These are phyloP conservation scores for Aspergillus proliferans DNA, from an alignment of 2,329 filamentous ascomycete genomes.

Conservation along the genomic window DNA sequence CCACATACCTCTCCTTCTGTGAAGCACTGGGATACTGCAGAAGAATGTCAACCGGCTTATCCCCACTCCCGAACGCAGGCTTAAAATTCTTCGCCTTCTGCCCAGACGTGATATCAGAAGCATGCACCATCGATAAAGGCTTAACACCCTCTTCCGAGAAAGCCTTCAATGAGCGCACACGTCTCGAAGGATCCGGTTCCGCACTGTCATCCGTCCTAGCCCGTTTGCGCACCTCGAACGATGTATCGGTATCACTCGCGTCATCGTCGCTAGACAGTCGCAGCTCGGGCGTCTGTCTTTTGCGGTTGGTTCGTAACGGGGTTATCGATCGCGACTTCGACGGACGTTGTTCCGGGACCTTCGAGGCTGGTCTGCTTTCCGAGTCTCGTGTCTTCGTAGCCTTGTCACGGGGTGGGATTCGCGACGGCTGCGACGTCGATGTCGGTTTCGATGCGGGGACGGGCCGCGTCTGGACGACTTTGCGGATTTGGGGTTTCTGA, in stretches of 20 bases:
- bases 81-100: constrained; percentile 45
- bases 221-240: constrained; percentile 40
- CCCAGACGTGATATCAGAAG: constrained; percentile 42
- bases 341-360: constrained; percentile 21
- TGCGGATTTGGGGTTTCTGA: constrained; percentile 38
- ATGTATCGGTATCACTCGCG: constrained; percentile 36
- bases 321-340: constrained; percentile 27
- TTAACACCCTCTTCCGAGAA: constrained; percentile 36
- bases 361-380: constrained; percentile 25
- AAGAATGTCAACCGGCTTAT: constrained; percentile 49
- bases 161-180: constrained; percentile 40
- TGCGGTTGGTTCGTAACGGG: constrained; percentile 24
- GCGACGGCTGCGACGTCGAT: constrained; percentile 21
- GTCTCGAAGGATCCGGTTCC: constrained; percentile 40
- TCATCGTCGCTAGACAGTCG: constrained; percentile 37
- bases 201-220: constrained; percentile 33
- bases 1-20: constrained; percentile 57
- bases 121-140: constrained; percentile 43
- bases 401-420: constrained; percentile 13
- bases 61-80: constrained; percentile 43
- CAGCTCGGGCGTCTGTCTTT: constrained; percentile 34
- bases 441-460: constrained; percentile 23
- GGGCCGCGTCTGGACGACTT: constrained; percentile 34
- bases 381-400: constrained; percentile 17
- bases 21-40: constrained; percentile 79